Evolutionary conservation across 164 flowering plant species (phyloP).

Genomic region (Houttuynia cordata): DNA sequence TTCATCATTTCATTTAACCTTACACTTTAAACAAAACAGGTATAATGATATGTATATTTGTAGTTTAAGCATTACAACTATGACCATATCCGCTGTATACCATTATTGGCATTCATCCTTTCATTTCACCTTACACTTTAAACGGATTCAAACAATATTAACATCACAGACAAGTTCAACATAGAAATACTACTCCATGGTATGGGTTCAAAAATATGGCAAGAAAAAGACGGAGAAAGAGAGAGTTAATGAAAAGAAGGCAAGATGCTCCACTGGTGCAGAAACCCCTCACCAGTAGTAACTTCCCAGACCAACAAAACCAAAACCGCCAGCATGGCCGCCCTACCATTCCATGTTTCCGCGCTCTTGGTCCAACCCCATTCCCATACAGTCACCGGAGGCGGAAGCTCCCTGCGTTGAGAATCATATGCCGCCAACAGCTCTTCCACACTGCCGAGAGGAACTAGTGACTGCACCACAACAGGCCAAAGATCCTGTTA

Average conservation of each 20-base stretch:
- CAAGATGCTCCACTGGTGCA: conserved; percentile 86
- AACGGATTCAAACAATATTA: not conserved
- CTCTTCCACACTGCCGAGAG: conserved; percentile 93
- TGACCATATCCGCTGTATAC: not conserved
- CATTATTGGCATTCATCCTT: not conserved
- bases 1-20: too few relatives aligned
- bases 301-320: conserved; percentile 72
- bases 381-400: conserved; percentile 89
- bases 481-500: not conserved
- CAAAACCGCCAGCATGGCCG: conserved; percentile 89
- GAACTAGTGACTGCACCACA: conserved; percentile 74
- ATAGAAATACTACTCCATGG: not conserved
- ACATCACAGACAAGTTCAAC: not conserved
- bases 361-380: conserved; percentile 99
- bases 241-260: conserved; percentile 43
- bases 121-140: not conserved
- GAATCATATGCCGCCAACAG: conserved; percentile 88
- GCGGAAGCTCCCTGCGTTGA: conserved; percentile 80
- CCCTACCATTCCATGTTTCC: conserved; percentile 98
- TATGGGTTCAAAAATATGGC: not conserved
- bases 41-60: too few relatives aligned
- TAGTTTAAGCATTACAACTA: not conserved
- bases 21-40: too few relatives aligned
- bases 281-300: conserved; percentile 76
- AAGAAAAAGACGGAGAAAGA: not conserved